Conservation (phyloP, 495 filamentous ascomycete genomes). For the Zalerion maritima region DNA sequence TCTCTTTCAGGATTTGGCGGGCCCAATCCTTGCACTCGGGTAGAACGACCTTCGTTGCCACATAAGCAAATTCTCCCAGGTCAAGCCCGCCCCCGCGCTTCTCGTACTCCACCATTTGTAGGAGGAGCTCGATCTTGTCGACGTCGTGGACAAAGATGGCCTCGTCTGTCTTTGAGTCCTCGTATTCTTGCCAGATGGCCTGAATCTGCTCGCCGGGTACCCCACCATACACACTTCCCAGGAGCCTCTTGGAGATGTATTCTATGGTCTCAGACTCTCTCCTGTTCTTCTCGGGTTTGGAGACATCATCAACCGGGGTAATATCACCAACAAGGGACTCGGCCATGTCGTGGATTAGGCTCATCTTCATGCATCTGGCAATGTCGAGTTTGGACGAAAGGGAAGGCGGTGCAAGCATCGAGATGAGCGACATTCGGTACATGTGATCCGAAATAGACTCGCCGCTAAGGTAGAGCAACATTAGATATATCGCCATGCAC, state of each 20-base stretch:
- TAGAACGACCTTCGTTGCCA: slow-evolving; percentile 54
- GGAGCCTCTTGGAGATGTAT: slow-evolving; percentile 56
- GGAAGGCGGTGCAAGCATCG: slow-evolving; percentile 76
- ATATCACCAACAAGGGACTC: slow-evolving; percentile 91
- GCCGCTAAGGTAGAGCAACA: slow-evolving; percentile 16
- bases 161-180: slow-evolving; percentile 68
- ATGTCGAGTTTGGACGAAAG: slow-evolving; percentile 58
- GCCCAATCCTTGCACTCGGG: slow-evolving; percentile 72
- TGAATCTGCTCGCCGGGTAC: slow-evolving; percentile 51
- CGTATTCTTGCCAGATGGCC: slow-evolving; percentile 83
- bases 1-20: slow-evolving; percentile 58
- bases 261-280: slow-evolving; percentile 83
- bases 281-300: slow-evolving; percentile 65
- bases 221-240: slow-evolving; percentile 61
- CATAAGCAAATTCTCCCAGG: slow-evolving; percentile 70
- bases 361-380: slow-evolving; percentile 78
- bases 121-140: slow-evolving; percentile 85
- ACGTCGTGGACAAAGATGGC: slow-evolving; percentile 87
- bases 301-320: slow-evolving; percentile 67
- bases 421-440: slow-evolving; percentile 98
- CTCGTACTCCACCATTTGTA: slow-evolving; percentile 97
- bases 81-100: slow-evolving; percentile 50
- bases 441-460: slow-evolving; percentile 97
- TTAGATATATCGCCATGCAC: slow-evolving; percentile 1
- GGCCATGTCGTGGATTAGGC: slow-evolving; percentile 93